phyloP scores from a whole-genome alignment of 192 early-diverging fungal species.

The Coemansia umbellata region DNA sequence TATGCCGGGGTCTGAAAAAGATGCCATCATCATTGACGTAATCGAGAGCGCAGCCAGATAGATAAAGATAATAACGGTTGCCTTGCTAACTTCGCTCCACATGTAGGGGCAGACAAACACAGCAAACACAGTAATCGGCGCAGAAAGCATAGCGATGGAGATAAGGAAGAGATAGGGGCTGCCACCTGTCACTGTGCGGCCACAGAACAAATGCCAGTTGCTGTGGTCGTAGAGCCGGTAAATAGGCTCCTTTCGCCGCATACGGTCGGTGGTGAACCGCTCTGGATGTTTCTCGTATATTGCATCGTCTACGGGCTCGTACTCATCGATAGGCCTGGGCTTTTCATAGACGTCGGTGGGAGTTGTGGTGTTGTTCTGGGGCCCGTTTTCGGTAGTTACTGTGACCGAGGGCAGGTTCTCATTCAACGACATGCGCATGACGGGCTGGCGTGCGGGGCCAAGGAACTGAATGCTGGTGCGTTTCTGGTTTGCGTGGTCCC shows the following conservation, averaged over 20 bases:
- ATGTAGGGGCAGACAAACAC: conserved; percentile 64
- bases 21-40: conserved; percentile 68
- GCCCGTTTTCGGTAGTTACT: conserved; percentile 6
- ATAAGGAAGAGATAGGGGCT: conserved; percentile 59
- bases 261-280: conserved; percentile 33
- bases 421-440: conserved; percentile 47
- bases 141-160: conserved; percentile 54
- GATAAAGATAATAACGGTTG: conserved; percentile 61
- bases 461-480: conserved; percentile 44
- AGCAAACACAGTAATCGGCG: conserved; percentile 60
- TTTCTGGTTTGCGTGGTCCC: background rate
- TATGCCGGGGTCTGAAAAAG: conserved; percentile 74
- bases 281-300: conserved; percentile 23
- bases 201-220: conserved; percentile 60
- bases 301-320: conserved; percentile 33
- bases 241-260: conserved; percentile 39
- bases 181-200: conserved; percentile 64
- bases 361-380: conserved; percentile 11
- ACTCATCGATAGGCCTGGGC: conserved; percentile 26
- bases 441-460: conserved; percentile 31
- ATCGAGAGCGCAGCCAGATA: conserved; percentile 61
- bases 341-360: conserved; percentile 3
- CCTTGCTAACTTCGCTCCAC: conserved; percentile 58
- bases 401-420: conserved; percentile 16
- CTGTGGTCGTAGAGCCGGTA: conserved; percentile 47